Evolutionary conservation across 208 protist genomes (phyloP), one percentile per base, ranked within the genome.

Genomic region (Trypanosoma melophagium): DNA sequence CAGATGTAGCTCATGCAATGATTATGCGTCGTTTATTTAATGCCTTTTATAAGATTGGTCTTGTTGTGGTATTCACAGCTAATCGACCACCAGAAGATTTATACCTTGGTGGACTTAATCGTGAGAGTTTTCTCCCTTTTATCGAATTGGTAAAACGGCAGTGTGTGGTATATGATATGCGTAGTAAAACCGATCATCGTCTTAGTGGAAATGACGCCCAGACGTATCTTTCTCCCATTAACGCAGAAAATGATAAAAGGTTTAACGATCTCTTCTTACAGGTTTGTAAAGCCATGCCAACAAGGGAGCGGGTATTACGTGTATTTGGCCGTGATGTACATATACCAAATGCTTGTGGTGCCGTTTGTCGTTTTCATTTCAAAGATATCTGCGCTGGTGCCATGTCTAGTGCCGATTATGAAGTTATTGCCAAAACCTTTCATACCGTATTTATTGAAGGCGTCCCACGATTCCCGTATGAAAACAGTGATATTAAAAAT

Each of bases 1-100:
- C 89, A 5, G 96, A 98, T 72, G 90, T 98, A 5, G 96, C 93
- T 3, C 87, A 98, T 69, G 96, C 96, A 0, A 98, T 98, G 96
- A 98, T 98, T 60, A 66, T 98, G 24, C 90, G 94, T 47, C 80
- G 96, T 19, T 76, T 98, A 2, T 98, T 98, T 60, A 63, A 87
- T 28, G 69, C 86, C 2, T 93, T 98, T 49, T 97, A 95, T 69
- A 89, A 94, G 55, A 84, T 96, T 16, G 97, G 96, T 2, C 71
- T 97, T 31, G 84, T 97, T 1, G 84, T 98, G 0, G 81, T 98
- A 13, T 96, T 95, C 53, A 98, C 96, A 24, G 98, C 96, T 4
- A 98, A 98, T 63, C 72, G 94, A 2, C 66, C 80, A 0, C 89
- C 89, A 0, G 74, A 89, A 19, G 79, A 95, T 17, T 63, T 98